phyloP scores from a whole-genome alignment of 192 early-diverging fungal genomes.

The Dissophora ornata region DNA sequence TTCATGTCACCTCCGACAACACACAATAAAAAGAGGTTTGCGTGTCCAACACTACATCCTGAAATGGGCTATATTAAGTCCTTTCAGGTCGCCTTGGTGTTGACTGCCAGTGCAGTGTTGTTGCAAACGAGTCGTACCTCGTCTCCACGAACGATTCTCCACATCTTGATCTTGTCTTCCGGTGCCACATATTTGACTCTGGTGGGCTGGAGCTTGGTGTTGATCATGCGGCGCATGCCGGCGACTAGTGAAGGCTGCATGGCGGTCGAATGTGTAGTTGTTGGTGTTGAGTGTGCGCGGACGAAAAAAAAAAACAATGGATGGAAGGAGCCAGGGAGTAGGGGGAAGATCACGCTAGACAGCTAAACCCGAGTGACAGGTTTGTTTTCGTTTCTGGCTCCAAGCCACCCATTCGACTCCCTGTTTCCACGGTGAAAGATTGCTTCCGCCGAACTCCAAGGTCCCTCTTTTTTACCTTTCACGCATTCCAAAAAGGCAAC shows the following conservation, averaged over 20 bases:
- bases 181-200: slow-evolving; percentile 53
- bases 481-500: too few relatives aligned
- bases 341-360: too few relatives aligned
- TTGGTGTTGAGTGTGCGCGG: slow-evolving; percentile 3
- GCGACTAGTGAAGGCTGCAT: slow-evolving; percentile 47
- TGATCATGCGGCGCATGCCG: slow-evolving; percentile 46
- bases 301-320: not conserved
- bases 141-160: slow-evolving; percentile 73
- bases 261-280: slow-evolving; percentile 1
- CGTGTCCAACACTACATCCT: too few relatives aligned
- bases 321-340: too few relatives aligned
- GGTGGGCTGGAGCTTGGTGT: slow-evolving; percentile 53
- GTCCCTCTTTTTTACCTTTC: not conserved
- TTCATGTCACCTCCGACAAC: not conserved
- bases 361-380: too few relatives aligned
- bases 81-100: too few relatives aligned
- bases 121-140: slow-evolving; percentile 17
- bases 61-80: too few relatives aligned
- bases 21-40: too few relatives aligned
- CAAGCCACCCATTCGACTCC: too few relatives aligned
- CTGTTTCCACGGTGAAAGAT: not conserved
- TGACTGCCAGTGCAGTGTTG: too few relatives aligned
- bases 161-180: slow-evolving; percentile 61
- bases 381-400: slow-evolving; percentile 17
- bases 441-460: too few relatives aligned